phyloP scores from a whole-genome alignment of 306 rosid genomes.

The Canavalia ensiformis region DNA sequence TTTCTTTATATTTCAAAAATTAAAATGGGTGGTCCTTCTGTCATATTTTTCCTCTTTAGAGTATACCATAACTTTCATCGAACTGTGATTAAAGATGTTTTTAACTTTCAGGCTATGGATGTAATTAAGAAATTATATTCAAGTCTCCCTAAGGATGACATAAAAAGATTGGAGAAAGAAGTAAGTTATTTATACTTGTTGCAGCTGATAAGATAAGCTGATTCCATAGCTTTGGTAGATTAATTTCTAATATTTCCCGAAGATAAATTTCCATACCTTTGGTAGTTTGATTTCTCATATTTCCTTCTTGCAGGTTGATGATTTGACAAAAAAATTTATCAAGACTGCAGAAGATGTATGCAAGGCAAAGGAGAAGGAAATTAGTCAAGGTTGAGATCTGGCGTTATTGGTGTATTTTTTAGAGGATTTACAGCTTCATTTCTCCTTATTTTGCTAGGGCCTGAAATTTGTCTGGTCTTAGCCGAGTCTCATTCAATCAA shows the following conservation, averaged over 20 bases:
- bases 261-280: conserved; percentile 10
- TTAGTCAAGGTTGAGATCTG: conserved; percentile 62
- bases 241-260: conserved; percentile 42
- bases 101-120: conserved; percentile 83
- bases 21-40: conserved; percentile 7
- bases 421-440: conserved; percentile 1
- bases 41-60: background rate
- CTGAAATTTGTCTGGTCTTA: conserved; percentile 35
- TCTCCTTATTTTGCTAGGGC: conserved; percentile 14
- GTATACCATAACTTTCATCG: conserved; percentile 15
- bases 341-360: conserved; percentile 84
- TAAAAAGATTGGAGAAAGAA: conserved; percentile 92
- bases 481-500: conserved; percentile 30
- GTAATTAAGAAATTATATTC: conserved; percentile 75
- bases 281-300: conserved; percentile 40
- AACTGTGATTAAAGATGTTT: conserved; percentile 30
- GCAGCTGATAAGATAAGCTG: background rate
- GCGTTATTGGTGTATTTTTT: background rate
- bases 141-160: conserved; percentile 82
- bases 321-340: conserved; percentile 80
- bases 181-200: conserved; percentile 58
- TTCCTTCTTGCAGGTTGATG: conserved; percentile 72
- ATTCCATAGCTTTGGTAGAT: conserved; percentile 24
- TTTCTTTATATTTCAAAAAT: background rate
- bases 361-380: conserved; percentile 92